Evolutionary conservation across 176 grass and related monocot genomes (phyloP).

Genomic region (Musa itinerans): DNA sequence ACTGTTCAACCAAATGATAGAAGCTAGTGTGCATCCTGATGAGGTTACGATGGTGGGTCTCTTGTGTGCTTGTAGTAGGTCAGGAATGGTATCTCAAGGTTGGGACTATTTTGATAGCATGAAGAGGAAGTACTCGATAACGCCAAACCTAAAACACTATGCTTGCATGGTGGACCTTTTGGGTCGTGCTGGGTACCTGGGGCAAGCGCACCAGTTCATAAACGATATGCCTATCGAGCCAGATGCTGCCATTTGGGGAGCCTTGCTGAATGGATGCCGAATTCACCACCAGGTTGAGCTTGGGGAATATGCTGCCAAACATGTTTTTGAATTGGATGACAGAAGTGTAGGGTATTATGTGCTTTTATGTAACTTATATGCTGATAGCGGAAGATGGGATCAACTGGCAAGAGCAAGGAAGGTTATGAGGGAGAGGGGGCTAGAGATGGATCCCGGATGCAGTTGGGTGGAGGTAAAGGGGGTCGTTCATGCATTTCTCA

Average conservation of each 20-base stretch:
- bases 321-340: slow-evolving; percentile 68
- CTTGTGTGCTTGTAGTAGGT: slow-evolving; percentile 71
- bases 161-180: slow-evolving; percentile 94
- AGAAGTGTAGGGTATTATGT: slow-evolving; percentile 62
- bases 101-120: slow-evolving; percentile 61
- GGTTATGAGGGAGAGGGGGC: slow-evolving; percentile 70
- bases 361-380: slow-evolving; percentile 80
- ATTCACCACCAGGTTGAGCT: slow-evolving; percentile 69
- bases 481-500: slow-evolving; percentile 84
- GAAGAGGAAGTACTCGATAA: slow-evolving; percentile 50
- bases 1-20: slow-evolving; percentile 63
- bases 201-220: slow-evolving; percentile 67
- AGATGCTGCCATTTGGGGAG: slow-evolving; percentile 78
- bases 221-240: slow-evolving; percentile 60
- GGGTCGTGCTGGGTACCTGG: slow-evolving; percentile 56
- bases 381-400: slow-evolving; percentile 66
- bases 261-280: slow-evolving; percentile 80
- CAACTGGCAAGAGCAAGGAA: slow-evolving; percentile 65
- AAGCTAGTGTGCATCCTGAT: slow-evolving; percentile 58
- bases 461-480: slow-evolving; percentile 96
- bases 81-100: slow-evolving; percentile 73
- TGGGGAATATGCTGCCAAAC: slow-evolving; percentile 68
- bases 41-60: slow-evolving; percentile 75
- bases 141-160: slow-evolving; percentile 88
- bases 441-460: slow-evolving; percentile 58